Evolutionary conservation across 345 rosid species (phyloP).

Genomic region (Eucalyptus pauciflora): DNA sequence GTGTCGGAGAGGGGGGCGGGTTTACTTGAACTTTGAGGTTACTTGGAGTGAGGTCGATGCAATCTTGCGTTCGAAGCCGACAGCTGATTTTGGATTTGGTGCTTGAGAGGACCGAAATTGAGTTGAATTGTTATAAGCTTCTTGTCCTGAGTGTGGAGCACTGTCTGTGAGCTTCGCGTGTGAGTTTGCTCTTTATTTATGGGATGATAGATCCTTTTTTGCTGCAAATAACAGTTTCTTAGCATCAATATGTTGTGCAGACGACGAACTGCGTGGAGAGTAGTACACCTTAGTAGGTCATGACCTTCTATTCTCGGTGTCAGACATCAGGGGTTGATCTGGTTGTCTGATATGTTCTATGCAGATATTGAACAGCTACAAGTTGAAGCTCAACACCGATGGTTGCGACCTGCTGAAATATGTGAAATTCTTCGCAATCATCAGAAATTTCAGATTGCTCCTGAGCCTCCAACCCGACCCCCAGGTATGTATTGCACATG

Average conservation of each 20-base stretch:
- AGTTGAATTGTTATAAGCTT: background rate
- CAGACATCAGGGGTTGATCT: background rate
- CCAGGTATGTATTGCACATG: slow-evolving; percentile 44
- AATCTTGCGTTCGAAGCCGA: background rate
- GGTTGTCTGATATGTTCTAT: background rate
- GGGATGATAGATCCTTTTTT: background rate
- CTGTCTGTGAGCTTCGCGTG: background rate
- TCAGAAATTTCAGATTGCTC: slow-evolving; percentile 58
- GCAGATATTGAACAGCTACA: slow-evolving; percentile 28
- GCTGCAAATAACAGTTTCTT: background rate
- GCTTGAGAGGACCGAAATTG: background rate
- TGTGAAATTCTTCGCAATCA: slow-evolving; percentile 84
- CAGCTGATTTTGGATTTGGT: background rate
- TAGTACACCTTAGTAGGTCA: background rate
- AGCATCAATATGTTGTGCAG: background rate
- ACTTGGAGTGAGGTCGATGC: background rate
- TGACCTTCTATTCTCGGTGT: background rate
- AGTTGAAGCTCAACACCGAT: slow-evolving; percentile 75
- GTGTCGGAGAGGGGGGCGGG: background rate
- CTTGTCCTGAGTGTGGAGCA: background rate
- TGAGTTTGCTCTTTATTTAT: background rate
- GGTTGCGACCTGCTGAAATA: slow-evolving; percentile 94
- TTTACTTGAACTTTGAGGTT: background rate
- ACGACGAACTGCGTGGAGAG: background rate
- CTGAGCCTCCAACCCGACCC: slow-evolving; percentile 72